Base-by-base conservation (phyloP, 768 basidiomycete genomes). In the Dictyophora rubrovolvata region DNA sequence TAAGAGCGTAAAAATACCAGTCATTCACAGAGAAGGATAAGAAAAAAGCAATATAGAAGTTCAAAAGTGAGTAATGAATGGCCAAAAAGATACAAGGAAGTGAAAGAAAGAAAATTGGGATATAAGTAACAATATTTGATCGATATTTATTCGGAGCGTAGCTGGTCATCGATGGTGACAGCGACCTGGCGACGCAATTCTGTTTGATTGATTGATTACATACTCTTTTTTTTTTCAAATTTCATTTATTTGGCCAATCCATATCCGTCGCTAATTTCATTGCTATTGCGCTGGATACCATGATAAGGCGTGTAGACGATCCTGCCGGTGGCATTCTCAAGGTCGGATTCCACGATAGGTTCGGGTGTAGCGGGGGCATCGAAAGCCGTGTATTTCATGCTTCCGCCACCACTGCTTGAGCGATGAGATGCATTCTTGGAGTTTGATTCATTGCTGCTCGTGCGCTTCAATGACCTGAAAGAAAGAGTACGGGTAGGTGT, bases 331-430 rank as follows among this genome's bases (percentile, higher is more conserved):
- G 18, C 37, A 20, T 37, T 47, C 55, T 47, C 37, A 6, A 56
- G 37, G 33, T 56, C 55, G 7, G 20, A 20, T 20, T 54, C 33
- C 17, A 18, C 18, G 12, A 56, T 36, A 49, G 21, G 47, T 33
- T 58, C 48, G 18, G 56, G 56, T 6, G 48, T 33, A 16, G 48
- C 56, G 23, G 56, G 56, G 14, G 56, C 56, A 35, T 58, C 56
- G 21, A 58, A 50, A 9, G 56, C 47, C 3, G 56, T 12, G 51
- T 58, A 58, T n/a, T 34, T 36, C 5, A 20, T 10, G 37, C 36
- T 34, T 22, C 50, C 50, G 14, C 3, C 4, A 5, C 50, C 50
- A 34, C 50, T 18, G 8, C 28, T 18, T 16, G 28, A 18, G 20
- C 54, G 22, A 6, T 37, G 11, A 11, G 54, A 47, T 28, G 23